These are phyloP conservation scores for Lunasporangiospora selenospora DNA, from an alignment of 192 early-diverging fungal genomes.

Conservation along the genomic window DNA sequence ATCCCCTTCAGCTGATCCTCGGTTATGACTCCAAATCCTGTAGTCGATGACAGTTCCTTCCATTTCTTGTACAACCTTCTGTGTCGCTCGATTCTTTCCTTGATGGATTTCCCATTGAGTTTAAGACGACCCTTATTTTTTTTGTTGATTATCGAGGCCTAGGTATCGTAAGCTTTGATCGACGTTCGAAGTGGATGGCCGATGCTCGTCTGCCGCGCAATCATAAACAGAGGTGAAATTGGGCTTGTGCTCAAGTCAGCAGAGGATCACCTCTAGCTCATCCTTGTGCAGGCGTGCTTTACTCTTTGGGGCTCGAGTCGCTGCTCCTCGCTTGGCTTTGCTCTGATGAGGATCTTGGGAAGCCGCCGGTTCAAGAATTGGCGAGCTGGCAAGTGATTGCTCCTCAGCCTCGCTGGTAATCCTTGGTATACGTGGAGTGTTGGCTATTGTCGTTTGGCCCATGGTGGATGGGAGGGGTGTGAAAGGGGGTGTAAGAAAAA, in stretches of 20 bases:
- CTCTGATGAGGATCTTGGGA: no score
- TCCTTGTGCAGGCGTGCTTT: conserved; percentile 4
- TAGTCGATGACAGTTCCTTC: not conserved
- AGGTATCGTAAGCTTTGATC: not conserved
- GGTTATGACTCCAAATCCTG: conserved; percentile 15
- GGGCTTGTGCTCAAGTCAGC: conserved; percentile 12
- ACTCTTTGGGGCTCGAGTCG: no score
- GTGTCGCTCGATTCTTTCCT: conserved; percentile 11
- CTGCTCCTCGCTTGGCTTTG: not conserved
- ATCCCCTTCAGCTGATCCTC: conserved; percentile 8
- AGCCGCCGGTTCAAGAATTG: no score
- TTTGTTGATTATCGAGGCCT: conserved; percentile 4
- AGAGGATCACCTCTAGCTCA: conserved; percentile 11
- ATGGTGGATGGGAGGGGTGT: no score
- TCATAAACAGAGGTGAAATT: conserved; percentile 13
- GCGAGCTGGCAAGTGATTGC: no score
- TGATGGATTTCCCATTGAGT: conserved; percentile 6
- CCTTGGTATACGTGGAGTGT: no score
- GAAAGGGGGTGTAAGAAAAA: no score
- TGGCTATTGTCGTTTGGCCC: no score
- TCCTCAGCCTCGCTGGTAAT: no score
- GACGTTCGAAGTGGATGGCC: not conserved
- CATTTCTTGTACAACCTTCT: not conserved
- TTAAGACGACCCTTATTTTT: conserved; percentile 12
- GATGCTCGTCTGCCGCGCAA: not conserved